Conservation (phyloP, 169 alveolate genomes). For the Plasmodium fragile region DNA sequence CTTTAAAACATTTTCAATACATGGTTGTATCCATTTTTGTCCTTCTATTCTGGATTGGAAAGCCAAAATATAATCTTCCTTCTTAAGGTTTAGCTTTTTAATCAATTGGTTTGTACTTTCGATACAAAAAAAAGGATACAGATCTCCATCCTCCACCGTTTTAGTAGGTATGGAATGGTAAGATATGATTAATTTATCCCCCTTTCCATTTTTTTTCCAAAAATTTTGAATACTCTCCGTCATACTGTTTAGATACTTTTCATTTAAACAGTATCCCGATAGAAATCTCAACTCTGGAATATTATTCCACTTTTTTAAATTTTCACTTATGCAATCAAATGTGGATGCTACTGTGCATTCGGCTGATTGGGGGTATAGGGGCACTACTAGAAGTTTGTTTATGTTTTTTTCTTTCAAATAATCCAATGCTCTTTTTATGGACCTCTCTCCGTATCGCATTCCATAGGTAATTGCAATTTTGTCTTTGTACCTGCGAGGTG, state of each 20-base stretch:
- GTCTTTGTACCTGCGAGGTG: slow-evolving; percentile 22
- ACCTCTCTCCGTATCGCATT: slow-evolving; percentile 80
- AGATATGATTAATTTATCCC: slow-evolving; percentile 62
- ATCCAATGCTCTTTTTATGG: slow-evolving; percentile 62
- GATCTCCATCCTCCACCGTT: slow-evolving; percentile 54
- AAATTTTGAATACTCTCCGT: slow-evolving; percentile 68
- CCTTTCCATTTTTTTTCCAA: slow-evolving; percentile 77
- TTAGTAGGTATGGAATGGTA: slow-evolving; percentile 58
- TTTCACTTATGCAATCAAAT: slow-evolving; percentile 69
- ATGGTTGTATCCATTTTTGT: slow-evolving; percentile 55
- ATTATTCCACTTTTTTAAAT: slow-evolving; percentile 77
- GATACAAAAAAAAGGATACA: slow-evolving; percentile 74
- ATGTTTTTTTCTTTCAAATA: slow-evolving; percentile 50
- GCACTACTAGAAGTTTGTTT: slow-evolving; percentile 79
- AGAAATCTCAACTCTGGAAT: slow-evolving; percentile 80
- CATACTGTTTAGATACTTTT: slow-evolving; percentile 70
- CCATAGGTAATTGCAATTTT: slow-evolving; percentile 54
- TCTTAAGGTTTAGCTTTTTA: slow-evolving; percentile 30
- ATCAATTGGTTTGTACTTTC: slow-evolving; percentile 59
- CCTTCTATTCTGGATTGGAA: slow-evolving; percentile 67
- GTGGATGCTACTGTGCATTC: slow-evolving; percentile 80
- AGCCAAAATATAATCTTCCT: slow-evolving; percentile 51
- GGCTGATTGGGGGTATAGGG: slow-evolving; percentile 82
- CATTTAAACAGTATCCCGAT: slow-evolving; percentile 79
- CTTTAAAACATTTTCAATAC: slow-evolving; percentile 49